These are phyloP conservation scores for Phylloporus sp. DNA, from an alignment of 768 basidiomycete species.

Conservation along the genomic window DNA sequence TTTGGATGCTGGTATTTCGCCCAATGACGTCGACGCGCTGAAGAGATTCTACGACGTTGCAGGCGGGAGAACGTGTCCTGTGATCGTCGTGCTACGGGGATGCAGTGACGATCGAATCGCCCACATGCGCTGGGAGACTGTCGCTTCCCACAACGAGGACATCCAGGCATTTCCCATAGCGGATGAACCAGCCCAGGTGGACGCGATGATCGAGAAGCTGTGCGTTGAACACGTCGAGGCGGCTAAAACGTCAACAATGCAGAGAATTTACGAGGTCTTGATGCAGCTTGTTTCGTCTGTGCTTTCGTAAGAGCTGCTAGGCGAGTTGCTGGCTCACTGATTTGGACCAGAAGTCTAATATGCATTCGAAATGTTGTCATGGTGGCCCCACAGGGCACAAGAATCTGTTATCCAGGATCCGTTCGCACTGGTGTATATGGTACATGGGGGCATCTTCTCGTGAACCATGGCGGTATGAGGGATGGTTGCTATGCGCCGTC, in stretches of 20 bases:
- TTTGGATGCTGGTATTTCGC: background rate
- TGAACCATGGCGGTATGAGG: too few species aligned
- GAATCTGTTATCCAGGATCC: background rate
- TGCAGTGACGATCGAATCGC: background rate
- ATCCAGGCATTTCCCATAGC: background rate
- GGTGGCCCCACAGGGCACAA: background rate
- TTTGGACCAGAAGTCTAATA: background rate
- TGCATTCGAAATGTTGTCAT: background rate
- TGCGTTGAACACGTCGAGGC: background rate
- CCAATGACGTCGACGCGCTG: background rate
- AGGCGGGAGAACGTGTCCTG: background rate
- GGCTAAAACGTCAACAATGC: background rate
- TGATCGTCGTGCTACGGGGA: conserved; percentile 1
- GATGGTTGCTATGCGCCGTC: too few species aligned
- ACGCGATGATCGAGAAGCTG: background rate
- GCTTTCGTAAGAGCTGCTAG: background rate
- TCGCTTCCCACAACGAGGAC: background rate
- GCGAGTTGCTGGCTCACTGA: background rate
- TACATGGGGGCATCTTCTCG: too few species aligned
- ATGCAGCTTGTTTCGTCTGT: background rate
- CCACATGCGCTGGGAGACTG: background rate
- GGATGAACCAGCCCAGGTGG: background rate
- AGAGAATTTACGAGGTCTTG: background rate
- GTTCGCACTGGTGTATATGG: background rate
- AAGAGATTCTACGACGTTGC: background rate